Percentiles rank a stretch among this genome's conserved stretches.
Evolutionary conservation across 2,329 filamentous ascomycete species (phyloP).

Genomic region (Colletotrichum sp.): DNA sequence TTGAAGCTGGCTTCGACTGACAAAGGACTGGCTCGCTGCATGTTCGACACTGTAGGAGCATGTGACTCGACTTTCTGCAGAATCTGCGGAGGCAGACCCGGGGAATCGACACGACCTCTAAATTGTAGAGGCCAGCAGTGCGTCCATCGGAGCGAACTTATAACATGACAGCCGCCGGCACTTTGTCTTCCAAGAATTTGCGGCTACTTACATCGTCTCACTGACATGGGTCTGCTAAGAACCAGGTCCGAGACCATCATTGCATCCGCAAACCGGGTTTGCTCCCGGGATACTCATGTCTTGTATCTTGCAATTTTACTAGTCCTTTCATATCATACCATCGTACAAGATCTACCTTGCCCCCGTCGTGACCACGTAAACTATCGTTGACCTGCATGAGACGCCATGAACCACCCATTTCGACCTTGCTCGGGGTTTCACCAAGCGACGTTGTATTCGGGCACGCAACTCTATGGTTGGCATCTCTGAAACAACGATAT

Average conservation of each 20-base stretch:
- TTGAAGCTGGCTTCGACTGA: neutral
- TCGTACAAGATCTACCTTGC: constrained; percentile 1
- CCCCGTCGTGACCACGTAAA: neutral
- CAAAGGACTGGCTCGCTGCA: neutral
- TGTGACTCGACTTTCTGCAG: neutral
- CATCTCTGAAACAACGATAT: neutral
- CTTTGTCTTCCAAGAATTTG: neutral
- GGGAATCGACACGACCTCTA: neutral
- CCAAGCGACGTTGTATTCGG: neutral
- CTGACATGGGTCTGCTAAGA: neutral
- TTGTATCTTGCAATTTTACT: neutral
- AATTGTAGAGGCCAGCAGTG: neutral
- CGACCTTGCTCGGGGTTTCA: neutral
- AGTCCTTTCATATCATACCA: neutral
- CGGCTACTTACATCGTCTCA: neutral
- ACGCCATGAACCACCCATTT: neutral
- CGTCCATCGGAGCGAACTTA: neutral
- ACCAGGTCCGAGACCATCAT: neutral
- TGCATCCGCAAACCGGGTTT: neutral
- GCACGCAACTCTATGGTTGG: neutral
- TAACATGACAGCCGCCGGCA: neutral
- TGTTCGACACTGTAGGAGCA: neutral
- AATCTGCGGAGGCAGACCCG: neutral
- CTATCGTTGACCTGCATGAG: neutral
- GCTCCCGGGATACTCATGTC: neutral